Evolutionary conservation across 352 stramenopile species (phyloP).

Genomic region (Plasmopara viticola): DNA sequence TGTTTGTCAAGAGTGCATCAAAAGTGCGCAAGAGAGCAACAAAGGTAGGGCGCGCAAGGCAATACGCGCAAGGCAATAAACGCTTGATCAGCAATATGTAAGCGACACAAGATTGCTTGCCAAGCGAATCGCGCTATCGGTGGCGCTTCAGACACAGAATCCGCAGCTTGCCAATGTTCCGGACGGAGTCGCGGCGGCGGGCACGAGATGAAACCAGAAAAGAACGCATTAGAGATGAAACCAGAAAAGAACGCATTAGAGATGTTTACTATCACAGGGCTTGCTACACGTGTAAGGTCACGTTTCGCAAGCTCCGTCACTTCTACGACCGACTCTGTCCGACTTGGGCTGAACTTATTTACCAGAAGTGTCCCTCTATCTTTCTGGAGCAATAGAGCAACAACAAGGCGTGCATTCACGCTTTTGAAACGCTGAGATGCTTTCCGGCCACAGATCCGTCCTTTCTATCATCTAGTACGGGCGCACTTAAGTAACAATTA

Average conservation of each 20-base stretch:
- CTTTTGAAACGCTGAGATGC: no score
- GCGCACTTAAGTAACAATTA: no score
- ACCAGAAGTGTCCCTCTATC: constrained; percentile 87
- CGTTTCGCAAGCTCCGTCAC: constrained; percentile 89
- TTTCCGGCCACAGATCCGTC: no score
- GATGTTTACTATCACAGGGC: constrained; percentile 84
- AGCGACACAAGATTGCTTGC: constrained; percentile 77
- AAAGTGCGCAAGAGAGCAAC: no score
- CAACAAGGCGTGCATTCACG: no score
- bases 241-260: no score
- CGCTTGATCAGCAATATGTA: constrained; percentile 68
- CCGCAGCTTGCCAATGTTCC: constrained; percentile 58
- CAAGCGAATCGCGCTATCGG: constrained; percentile 46
- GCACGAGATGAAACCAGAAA: constrained; percentile 17
- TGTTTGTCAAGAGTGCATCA: constrained; percentile 24
- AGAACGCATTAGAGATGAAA: no score
- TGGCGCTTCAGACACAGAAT: constrained; percentile 49
- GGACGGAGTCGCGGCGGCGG: constrained; percentile 34
- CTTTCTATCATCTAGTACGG: no score
- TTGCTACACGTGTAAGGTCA: constrained; percentile 93
- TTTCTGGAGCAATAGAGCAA: no score
- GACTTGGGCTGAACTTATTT: constrained; percentile 90
- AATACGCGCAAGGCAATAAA: no score
- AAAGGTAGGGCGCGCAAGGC: constrained; percentile 57
- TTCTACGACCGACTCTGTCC: constrained; percentile 94